Evolutionary conservation across 1,139 yeast genomes (phyloP).

Genomic region (Yamadazyma triangularis): DNA sequence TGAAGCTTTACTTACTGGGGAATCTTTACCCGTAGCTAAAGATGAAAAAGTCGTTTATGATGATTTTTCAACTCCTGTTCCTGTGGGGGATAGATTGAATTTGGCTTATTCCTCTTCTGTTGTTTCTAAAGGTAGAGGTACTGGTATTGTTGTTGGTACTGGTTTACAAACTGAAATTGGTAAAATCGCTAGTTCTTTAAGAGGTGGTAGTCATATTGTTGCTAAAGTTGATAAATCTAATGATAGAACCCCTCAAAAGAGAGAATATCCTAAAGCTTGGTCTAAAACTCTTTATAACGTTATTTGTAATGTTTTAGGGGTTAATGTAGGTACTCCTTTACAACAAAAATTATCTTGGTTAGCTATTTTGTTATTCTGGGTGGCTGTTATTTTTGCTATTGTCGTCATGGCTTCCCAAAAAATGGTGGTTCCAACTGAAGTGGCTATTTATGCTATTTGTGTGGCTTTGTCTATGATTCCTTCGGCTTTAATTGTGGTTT

Average conservation of each 20-base stretch:
- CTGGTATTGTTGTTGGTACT: slow-evolving; percentile 92
- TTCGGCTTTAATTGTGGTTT: slow-evolving; percentile 86
- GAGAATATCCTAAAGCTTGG: slow-evolving; percentile 44
- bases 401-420: slow-evolving; percentile 78
- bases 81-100: slow-evolving; percentile 79
- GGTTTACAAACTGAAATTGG: slow-evolving; percentile 94
- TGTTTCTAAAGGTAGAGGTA: slow-evolving; percentile 95
- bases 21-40: slow-evolving; percentile 94
- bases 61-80: slow-evolving; percentile 33
- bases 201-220: slow-evolving; percentile 15
- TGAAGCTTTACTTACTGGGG: slow-evolving; percentile 98
- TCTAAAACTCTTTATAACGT: slow-evolving; percentile 22
- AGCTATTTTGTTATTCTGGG: slow-evolving; percentile 62
- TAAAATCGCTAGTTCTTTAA: slow-evolving; percentile 80
- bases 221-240: slow-evolving; percentile 23
- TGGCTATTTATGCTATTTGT: slow-evolving; percentile 79
- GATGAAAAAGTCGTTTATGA: slow-evolving; percentile 46
- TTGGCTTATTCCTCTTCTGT: slow-evolving; percentile 92
- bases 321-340: slow-evolving; percentile 73
- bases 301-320: slow-evolving; percentile 68
- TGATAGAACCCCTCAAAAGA: slow-evolving; percentile 21
- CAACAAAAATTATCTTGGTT: slow-evolving; percentile 64
- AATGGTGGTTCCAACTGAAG: slow-evolving; percentile 61
- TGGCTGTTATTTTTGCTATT: slow-evolving; percentile 74
- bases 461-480: slow-evolving; percentile 84